Percentiles rank a stretch among this genome's conserved stretches.
Conservation (phyloP, 306 rosid species). For the Cucumis hystrix region DNA sequence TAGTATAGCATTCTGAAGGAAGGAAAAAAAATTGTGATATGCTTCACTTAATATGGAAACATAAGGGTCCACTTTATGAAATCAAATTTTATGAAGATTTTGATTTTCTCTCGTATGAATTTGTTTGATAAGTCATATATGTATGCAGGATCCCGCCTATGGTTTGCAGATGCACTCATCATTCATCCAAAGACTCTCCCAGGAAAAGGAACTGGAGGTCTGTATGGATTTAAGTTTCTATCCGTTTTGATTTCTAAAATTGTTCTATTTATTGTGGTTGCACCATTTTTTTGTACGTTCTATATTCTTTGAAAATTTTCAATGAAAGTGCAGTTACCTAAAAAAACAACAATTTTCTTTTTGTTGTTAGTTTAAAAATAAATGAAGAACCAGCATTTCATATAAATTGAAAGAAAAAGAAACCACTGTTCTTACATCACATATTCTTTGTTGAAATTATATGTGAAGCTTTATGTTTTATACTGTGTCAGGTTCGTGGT, state of each 20-base stretch:
- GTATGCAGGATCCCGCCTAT: constrained; percentile 36
- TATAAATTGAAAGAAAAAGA: no score
- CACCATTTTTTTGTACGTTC: no score
- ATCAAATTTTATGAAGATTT: background rate
- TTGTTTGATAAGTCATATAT: background rate
- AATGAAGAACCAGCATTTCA: no score
- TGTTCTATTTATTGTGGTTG: background rate
- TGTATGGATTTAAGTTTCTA: constrained; percentile 15
- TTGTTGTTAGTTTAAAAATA: no score
- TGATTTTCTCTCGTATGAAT: background rate
- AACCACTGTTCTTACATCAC: background rate
- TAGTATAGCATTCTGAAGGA: background rate
- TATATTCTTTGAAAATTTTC: no score
- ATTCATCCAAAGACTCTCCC: constrained; percentile 72
- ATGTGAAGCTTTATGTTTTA: background rate
- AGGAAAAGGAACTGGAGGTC: constrained; percentile 73
- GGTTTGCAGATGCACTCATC: constrained; percentile 84
- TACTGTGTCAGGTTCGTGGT: background rate
- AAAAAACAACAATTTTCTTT: no score
- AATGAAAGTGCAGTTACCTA: no score
- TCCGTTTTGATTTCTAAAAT: background rate
- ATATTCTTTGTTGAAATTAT: background rate
- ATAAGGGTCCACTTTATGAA: background rate
- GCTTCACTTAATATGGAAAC: background rate
- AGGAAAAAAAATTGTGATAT: background rate